Conservation (phyloP, 2,329 filamentous ascomycete genomes). For the Pseudogymnoascus sp. region DNA sequence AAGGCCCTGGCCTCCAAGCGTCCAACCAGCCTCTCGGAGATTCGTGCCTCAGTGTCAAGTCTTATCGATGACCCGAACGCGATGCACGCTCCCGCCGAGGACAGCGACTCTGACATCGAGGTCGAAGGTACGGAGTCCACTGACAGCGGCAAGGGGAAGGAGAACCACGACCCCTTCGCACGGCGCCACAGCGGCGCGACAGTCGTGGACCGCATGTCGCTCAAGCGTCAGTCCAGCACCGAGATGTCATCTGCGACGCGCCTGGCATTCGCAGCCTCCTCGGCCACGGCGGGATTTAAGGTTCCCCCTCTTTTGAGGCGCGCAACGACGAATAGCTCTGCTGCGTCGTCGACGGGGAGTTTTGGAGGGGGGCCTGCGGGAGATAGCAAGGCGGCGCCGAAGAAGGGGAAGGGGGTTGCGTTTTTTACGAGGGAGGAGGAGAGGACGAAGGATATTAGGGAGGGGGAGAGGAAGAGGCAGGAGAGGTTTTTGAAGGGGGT, state of each 20-base stretch:
- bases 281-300: constrained; percentile 48
- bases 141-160: constrained; percentile 22
- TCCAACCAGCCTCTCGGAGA: constrained; percentile 70
- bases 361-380: constrained; percentile 4
- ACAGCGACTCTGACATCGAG: constrained; percentile 48
- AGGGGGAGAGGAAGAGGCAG: constrained; percentile 53
- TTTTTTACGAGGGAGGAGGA: constrained; percentile 56
- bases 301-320: constrained; percentile 66
- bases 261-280: constrained; percentile 51
- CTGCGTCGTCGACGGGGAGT: constrained; percentile 31
- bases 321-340: constrained; percentile 59
- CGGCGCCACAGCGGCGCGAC: constrained; percentile 38
- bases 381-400: constrained; percentile 44
- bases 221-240: constrained; percentile 53
- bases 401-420: constrained; percentile 55
- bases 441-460: constrained; percentile 46
- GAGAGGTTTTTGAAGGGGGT: constrained; percentile 52
- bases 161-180: constrained; percentile 31
- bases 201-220: constrained; percentile 67
- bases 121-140: constrained; percentile 30
- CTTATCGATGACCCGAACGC: constrained; percentile 66
- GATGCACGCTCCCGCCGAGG: constrained; percentile 40
- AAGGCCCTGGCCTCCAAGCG: constrained; percentile 50
- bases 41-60: constrained; percentile 76
- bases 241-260: constrained; percentile 34